Evolutionary conservation across 805 yeast species (phyloP).

Genomic region (Candida khao-thaluensis): DNA sequence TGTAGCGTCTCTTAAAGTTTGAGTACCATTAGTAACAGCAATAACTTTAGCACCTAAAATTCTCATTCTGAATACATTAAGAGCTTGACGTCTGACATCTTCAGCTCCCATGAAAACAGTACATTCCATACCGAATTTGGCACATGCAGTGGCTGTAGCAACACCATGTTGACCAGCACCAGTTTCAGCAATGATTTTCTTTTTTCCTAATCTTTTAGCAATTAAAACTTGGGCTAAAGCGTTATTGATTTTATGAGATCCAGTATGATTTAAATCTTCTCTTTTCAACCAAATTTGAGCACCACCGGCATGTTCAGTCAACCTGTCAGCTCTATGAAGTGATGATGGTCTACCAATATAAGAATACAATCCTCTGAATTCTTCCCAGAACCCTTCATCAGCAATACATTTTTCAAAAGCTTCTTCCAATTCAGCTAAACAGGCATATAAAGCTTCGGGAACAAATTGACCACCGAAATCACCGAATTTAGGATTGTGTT

Average conservation of each 20-base stretch:
- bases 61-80: slow-evolving; percentile 96
- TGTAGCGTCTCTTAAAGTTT: slow-evolving; percentile 96
- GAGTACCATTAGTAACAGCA: slow-evolving; percentile 91
- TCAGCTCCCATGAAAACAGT: slow-evolving; percentile 99
- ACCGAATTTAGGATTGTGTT: slow-evolving; percentile 80
- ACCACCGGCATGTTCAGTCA: slow-evolving; percentile 89
- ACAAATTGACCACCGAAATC: slow-evolving; percentile 98
- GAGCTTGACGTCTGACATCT: slow-evolving; percentile 97
- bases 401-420: slow-evolving; percentile 87
- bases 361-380: slow-evolving; percentile 76
- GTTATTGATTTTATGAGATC: slow-evolving; percentile 84
- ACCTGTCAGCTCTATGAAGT: slow-evolving; percentile 85
- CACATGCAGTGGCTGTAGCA: slow-evolving; percentile 90
- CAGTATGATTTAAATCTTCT: slow-evolving; percentile 91
- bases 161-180: slow-evolving; percentile 96
- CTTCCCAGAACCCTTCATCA: slow-evolving; percentile 92
- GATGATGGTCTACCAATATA: slow-evolving; percentile 97
- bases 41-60: slow-evolving; percentile 94
- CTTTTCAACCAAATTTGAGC: slow-evolving; percentile 93
- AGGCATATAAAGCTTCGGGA: slow-evolving; percentile 92
- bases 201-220: slow-evolving; percentile 77
- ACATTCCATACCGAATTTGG: slow-evolving; percentile 89
- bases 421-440: slow-evolving; percentile 82
- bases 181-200: slow-evolving; percentile 79
- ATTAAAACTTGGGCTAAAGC: slow-evolving; percentile 79